Conservation (phyloP, 768 basidiomycete genomes). For the Calvatia gigantea region DNA sequence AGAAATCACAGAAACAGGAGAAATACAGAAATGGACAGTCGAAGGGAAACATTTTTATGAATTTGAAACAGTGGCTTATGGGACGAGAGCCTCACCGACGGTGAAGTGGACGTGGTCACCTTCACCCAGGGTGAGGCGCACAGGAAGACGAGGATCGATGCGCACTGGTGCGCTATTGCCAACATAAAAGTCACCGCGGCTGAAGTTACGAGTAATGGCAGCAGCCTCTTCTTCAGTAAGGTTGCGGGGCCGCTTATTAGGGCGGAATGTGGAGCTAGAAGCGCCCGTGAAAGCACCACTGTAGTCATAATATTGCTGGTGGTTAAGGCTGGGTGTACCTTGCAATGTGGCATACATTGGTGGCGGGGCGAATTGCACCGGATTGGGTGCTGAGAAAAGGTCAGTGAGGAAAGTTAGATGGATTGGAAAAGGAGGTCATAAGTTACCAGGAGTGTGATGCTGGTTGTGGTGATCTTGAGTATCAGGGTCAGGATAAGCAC, state of each 20-base stretch:
- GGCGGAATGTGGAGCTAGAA: slow-evolving; percentile 76
- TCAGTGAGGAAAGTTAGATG: slow-evolving; percentile 11
- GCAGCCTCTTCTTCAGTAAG: slow-evolving; percentile 83
- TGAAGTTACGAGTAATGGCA: slow-evolving; percentile 80
- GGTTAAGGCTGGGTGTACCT: slow-evolving; percentile 46
- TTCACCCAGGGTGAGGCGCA: slow-evolving; percentile 75
- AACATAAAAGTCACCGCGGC: slow-evolving; percentile 78
- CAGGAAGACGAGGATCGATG: slow-evolving; percentile 78
- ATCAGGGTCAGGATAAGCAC: slow-evolving; percentile 80
- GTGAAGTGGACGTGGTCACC: slow-evolving; percentile 77
- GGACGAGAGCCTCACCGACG: slow-evolving; percentile 42
- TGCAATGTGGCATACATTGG: slow-evolving; percentile 48
- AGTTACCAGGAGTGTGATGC: slow-evolving; percentile 36
- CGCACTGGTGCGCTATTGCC: slow-evolving; percentile 78
- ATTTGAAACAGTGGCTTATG: slow-evolving; percentile 3
- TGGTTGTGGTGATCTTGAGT: slow-evolving; percentile 23
- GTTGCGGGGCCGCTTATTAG: slow-evolving; percentile 72
- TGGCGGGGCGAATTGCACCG: slow-evolving; percentile 41
- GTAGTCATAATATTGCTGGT: slow-evolving; percentile 79
- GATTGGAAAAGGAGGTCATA: not conserved
- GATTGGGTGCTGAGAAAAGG: slow-evolving; percentile 22
- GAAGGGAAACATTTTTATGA: not conserved
- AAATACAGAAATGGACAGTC: not conserved
- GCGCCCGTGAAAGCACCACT: slow-evolving; percentile 64
- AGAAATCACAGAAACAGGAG: not conserved